A percentile compares a stretch with the other conserved stretches of the same genome.
phyloP scores from a whole-genome alignment of 2,329 filamentous ascomycete genomes.

The Claviceps maximensis region DNA sequence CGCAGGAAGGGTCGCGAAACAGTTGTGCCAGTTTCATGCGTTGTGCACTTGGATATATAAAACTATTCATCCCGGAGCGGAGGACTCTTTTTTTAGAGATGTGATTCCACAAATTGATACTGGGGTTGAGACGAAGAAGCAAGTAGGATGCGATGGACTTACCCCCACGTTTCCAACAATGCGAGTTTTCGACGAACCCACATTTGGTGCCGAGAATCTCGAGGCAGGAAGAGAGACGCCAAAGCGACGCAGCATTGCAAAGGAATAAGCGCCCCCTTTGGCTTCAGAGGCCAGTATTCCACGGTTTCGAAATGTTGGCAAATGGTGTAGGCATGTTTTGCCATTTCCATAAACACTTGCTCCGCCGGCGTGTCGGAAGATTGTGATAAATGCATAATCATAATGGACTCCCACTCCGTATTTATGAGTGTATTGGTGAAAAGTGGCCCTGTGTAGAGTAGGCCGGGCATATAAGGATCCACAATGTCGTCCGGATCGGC shows the following conservation, averaged over 20 bases:
- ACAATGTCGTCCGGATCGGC: slow-evolving; percentile 53
- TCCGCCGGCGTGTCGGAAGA: slow-evolving; percentile 43
- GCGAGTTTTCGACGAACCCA: slow-evolving; percentile 76
- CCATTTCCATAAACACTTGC: slow-evolving; percentile 39
- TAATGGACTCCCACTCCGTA: slow-evolving; percentile 66
- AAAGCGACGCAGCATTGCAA: slow-evolving; percentile 68
- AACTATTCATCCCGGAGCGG: slow-evolving; percentile 44
- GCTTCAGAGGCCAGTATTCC: slow-evolving; percentile 55
- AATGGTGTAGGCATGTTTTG: slow-evolving; percentile 50
- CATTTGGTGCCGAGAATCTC: slow-evolving; percentile 55
- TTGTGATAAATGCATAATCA: slow-evolving; percentile 71
- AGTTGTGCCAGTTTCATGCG: slow-evolving; percentile 62
- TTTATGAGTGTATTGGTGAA: slow-evolving; percentile 63
- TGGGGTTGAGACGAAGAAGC: not conserved
- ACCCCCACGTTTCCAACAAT: slow-evolving; percentile 67
- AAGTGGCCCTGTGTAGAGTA: slow-evolving; percentile 56
- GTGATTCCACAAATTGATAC: not conserved
- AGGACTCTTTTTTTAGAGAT: not conserved
- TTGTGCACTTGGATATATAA: slow-evolving; percentile 66
- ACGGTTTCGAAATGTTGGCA: slow-evolving; percentile 73
- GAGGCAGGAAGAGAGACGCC: slow-evolving; percentile 65
- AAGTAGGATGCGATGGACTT: slow-evolving; percentile 21
- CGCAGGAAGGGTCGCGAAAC: slow-evolving; percentile 58
- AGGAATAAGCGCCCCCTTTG: slow-evolving; percentile 56
- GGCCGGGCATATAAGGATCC: slow-evolving; percentile 55